These are phyloP conservation scores for Lepidium campestre DNA, from an alignment of 441 rosid species.

Conservation along the genomic window DNA sequence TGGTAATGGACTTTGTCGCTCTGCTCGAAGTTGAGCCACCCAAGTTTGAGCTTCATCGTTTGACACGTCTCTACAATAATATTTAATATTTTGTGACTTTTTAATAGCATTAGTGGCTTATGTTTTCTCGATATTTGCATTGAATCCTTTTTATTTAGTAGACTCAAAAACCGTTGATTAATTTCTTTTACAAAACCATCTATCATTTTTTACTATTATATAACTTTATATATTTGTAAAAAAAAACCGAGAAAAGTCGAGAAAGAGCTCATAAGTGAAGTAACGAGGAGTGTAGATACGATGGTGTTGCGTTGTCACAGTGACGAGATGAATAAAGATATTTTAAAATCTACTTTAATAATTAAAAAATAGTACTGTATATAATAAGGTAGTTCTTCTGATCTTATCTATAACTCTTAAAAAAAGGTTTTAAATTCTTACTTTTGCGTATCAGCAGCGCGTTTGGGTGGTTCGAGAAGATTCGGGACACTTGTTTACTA, in stretches of 20 bases:
- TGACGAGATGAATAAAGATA: not conserved
- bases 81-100: not conserved
- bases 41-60: slow-evolving; percentile 13
- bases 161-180: too few relatives aligned
- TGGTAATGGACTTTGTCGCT: not conserved
- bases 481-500: slow-evolving; percentile 11
- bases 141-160: not conserved
- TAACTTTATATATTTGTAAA: too few relatives aligned
- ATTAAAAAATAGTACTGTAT: too few relatives aligned
- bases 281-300: not conserved
- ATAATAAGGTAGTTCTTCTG: not conserved
- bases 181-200: too few relatives aligned
- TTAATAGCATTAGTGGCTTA: not conserved
- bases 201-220: too few relatives aligned
- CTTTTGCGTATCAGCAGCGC: not conserved
- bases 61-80: slow-evolving; percentile 14
- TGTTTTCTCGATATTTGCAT: not conserved
- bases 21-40: slow-evolving; percentile 20
- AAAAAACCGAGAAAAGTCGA: not conserved
- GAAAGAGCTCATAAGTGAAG: not conserved
- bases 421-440: not conserved
- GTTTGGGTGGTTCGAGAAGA: slow-evolving; percentile 19
- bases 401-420: slow-evolving; percentile 13
- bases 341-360: too few relatives aligned
- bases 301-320: not conserved